These are phyloP conservation scores for Russula sp. DNA, from an alignment of 768 basidiomycete genomes.

Conservation along the genomic window DNA sequence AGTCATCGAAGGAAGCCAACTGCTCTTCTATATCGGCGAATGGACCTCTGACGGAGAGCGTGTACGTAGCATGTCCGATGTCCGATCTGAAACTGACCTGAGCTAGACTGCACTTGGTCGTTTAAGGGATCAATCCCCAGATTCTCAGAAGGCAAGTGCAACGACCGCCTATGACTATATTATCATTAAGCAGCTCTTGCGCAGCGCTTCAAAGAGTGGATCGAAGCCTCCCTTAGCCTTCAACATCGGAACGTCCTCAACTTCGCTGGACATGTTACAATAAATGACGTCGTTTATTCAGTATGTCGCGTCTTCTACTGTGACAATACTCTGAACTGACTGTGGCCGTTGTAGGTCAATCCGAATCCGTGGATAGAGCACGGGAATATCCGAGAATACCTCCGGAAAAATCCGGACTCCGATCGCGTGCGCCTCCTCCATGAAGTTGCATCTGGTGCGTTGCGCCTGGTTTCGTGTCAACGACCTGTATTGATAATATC, in stretches of 20 bases:
- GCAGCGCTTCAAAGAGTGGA: conserved; percentile 45
- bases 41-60: conserved; percentile 44
- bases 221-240: conserved; percentile 44
- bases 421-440: conserved; percentile 42
- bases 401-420: conserved; percentile 35
- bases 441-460: conserved; percentile 41
- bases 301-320: conserved; percentile 2
- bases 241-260: conserved; percentile 43
- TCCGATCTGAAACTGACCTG: neutral
- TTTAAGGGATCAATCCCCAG: conserved; percentile 13
- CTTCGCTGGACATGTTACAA: conserved; percentile 40
- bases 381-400: conserved; percentile 41
- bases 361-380: conserved; percentile 49
- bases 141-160: conserved; percentile 16
- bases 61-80: conserved; percentile 33
- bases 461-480: conserved; percentile 13
- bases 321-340: neutral
- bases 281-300: conserved; percentile 32
- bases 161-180: neutral
- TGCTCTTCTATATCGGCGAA: conserved; percentile 43
- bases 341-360: conserved; percentile 39
- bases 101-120: conserved; percentile 20
- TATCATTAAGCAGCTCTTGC: neutral
- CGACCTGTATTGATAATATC: conserved; percentile 7
- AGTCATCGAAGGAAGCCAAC: conserved; percentile 39